A percentile compares a stretch with the other conserved stretches of the same genome.
phyloP scores from a whole-genome alignment of 1,139 yeast genomes.

The Candida dubliniensis region DNA sequence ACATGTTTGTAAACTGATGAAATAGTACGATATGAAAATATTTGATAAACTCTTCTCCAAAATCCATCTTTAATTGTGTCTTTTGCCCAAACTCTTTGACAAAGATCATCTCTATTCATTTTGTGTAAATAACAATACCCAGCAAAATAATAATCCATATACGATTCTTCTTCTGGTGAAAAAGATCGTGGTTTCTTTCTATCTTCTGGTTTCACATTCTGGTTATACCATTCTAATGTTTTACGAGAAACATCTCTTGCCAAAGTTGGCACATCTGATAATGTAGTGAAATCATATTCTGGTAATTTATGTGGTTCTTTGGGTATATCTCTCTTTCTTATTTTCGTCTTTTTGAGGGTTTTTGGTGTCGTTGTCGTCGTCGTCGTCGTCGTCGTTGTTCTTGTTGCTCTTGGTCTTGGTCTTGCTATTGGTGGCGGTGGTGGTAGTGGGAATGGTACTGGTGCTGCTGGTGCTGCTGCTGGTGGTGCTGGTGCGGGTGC shows the following conservation, averaged over 20 bases:
- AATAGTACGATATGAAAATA: conserved; percentile 78
- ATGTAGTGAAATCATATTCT: conserved; percentile 22
- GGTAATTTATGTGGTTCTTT: conserved; percentile 3
- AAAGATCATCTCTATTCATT: conserved; percentile 64
- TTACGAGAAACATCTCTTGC: conserved; percentile 38
- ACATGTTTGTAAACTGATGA: conserved; percentile 92
- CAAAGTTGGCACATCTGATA: conserved; percentile 33
- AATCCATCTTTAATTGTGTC: conserved; percentile 83
- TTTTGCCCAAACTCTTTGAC: conserved; percentile 84
- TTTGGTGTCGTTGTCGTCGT: not conserved
- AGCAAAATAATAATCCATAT: conserved; percentile 69
- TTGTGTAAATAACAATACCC: conserved; percentile 65
- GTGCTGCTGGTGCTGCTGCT: too few species aligned
- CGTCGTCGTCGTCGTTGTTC: not conserved
- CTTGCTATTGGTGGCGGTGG: too few species aligned
- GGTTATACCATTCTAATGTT: conserved; percentile 40
- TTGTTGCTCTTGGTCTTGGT: not conserved
- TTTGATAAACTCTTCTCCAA: conserved; percentile 80
- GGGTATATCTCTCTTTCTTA: conserved; percentile 1
- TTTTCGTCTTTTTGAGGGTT: not conserved
- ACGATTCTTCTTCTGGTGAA: conserved; percentile 61
- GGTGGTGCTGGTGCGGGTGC: too few species aligned
- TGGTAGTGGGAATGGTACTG: too few species aligned
- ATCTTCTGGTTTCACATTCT: conserved; percentile 26
- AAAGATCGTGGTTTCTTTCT: conserved; percentile 48